These are phyloP conservation scores for Pestalotiopsis sp. DNA, from an alignment of 2,329 filamentous ascomycete species.

Conservation along the genomic window DNA sequence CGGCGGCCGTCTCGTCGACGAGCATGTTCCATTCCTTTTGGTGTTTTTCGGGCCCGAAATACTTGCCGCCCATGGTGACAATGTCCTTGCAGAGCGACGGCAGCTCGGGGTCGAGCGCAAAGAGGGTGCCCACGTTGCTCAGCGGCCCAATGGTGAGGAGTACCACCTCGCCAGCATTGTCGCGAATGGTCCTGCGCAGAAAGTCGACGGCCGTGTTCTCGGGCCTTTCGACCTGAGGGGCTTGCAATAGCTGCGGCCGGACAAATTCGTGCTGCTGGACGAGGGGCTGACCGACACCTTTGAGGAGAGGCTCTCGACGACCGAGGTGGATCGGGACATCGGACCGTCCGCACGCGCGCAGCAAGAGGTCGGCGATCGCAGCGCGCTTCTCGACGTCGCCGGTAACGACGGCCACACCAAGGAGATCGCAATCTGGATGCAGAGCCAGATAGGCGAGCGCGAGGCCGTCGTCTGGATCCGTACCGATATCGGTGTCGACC, in stretches of 20 bases:
- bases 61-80: slow-evolving; percentile 14
- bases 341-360: slow-evolving; percentile 2
- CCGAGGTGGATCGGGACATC: slow-evolving; percentile 13
- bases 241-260: not conserved
- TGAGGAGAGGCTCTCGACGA: slow-evolving; percentile 7
- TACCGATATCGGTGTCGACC: slow-evolving; percentile 16
- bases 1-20: slow-evolving; percentile 12
- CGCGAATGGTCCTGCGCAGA: slow-evolving; percentile 7
- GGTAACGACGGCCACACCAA: slow-evolving; percentile 14
- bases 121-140: slow-evolving; percentile 13
- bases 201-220: slow-evolving; percentile 15
- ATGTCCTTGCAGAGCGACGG: slow-evolving; percentile 8
- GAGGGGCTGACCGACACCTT: slow-evolving; percentile 8
- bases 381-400: slow-evolving; percentile 13
- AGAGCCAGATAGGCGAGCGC: slow-evolving; percentile 14
- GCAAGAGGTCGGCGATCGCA: slow-evolving; percentile 12
- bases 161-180: slow-evolving; percentile 13
- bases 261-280: slow-evolving; percentile 8
- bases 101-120: slow-evolving; percentile 13
- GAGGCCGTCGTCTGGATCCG: slow-evolving; percentile 15
- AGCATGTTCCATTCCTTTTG: slow-evolving; percentile 12
- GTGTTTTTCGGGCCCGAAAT: not conserved
- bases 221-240: not conserved
- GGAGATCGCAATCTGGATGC: slow-evolving; percentile 15
- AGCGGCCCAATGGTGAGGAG: slow-evolving; percentile 13